Conservation (phyloP, 129 eudicot genomes). For the Flaveria robusta region DNA sequence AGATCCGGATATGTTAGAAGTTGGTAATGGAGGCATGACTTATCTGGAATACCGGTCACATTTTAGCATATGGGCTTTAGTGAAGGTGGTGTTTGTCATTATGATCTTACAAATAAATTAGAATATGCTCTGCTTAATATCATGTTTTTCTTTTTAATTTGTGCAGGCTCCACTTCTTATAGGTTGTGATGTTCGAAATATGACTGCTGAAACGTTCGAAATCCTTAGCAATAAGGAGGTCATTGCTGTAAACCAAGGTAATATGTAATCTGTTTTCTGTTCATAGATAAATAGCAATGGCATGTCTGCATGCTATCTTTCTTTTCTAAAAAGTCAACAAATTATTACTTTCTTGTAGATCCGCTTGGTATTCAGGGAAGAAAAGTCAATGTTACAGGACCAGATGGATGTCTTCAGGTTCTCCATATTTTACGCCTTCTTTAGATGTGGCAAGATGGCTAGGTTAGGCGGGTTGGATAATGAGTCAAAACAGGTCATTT, state of each 20-base stretch:
- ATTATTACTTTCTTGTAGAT: conserved; percentile 43
- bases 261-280: not conserved
- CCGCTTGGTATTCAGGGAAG: conserved; percentile 95
- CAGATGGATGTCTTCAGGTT: conserved; percentile 80
- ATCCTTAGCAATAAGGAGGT: conserved; percentile 77
- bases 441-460: not conserved
- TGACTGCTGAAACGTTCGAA: conserved; percentile 71
- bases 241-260: conserved; percentile 96
- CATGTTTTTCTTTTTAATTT: not conserved
- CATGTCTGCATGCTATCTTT: not conserved
- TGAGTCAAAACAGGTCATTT: not conserved
- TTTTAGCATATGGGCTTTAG: conserved; percentile 97
- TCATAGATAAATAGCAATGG: not conserved
- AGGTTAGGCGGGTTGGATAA: not conserved
- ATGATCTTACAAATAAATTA: not conserved
- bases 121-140: not conserved
- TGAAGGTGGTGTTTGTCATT: conserved; percentile 61
- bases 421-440: not conserved
- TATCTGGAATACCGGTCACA: conserved; percentile 84
- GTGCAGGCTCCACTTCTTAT: conserved; percentile 88
- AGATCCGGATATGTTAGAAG: conserved; percentile 99
- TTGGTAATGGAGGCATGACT: conserved; percentile 97
- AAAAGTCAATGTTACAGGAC: conserved; percentile 59
- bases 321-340: not conserved
- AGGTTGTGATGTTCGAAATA: conserved; percentile 95